phyloP scores from a whole-genome alignment of 352 stramenopile species.

The Pythium grandisporangium region DNA sequence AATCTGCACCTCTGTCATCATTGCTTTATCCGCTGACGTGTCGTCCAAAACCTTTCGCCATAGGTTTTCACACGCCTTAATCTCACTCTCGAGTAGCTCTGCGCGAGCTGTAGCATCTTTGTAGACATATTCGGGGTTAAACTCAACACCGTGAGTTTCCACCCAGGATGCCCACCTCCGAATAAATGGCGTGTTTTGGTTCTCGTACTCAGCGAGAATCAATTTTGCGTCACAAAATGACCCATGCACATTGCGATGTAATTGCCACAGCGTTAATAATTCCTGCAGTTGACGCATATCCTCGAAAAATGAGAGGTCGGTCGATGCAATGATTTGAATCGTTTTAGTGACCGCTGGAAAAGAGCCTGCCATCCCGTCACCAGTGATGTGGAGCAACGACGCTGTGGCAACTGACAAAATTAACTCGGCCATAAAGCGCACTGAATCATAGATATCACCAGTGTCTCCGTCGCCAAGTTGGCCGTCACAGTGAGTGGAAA shows the following conservation, averaged over 20 bases:
- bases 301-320: slow-evolving; percentile 52
- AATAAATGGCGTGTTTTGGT: slow-evolving; percentile 28
- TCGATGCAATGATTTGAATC: slow-evolving; percentile 73
- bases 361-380: too few species aligned
- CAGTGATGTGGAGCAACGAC: too few species aligned
- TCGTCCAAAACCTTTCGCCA: slow-evolving; percentile 51
- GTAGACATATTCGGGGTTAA: slow-evolving; percentile 66
- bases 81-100: slow-evolving; percentile 35
- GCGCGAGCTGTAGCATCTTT: slow-evolving; percentile 38
- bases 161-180: slow-evolving; percentile 34
- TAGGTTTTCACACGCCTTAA: slow-evolving; percentile 32
- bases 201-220: slow-evolving; percentile 4
- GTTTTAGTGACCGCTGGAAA: slow-evolving; percentile 40
- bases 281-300: slow-evolving; percentile 48
- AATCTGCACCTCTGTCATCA: slow-evolving; percentile 17
- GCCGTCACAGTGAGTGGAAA: too few species aligned
- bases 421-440: too few species aligned
- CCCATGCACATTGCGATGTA: slow-evolving; percentile 39
- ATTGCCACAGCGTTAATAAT: slow-evolving; percentile 45
- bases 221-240: slow-evolving; percentile 21
- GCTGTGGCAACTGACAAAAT: too few species aligned
- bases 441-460: too few species aligned
- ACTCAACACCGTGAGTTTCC: slow-evolving; percentile 31
- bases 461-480: too few species aligned
- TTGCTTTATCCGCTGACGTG: slow-evolving; percentile 17